A percentile compares a stretch with the other conserved stretches of the same genome.
Conservation (phyloP, 164 flowering plant genomes). For the Tetrastigma voinierianum region DNA sequence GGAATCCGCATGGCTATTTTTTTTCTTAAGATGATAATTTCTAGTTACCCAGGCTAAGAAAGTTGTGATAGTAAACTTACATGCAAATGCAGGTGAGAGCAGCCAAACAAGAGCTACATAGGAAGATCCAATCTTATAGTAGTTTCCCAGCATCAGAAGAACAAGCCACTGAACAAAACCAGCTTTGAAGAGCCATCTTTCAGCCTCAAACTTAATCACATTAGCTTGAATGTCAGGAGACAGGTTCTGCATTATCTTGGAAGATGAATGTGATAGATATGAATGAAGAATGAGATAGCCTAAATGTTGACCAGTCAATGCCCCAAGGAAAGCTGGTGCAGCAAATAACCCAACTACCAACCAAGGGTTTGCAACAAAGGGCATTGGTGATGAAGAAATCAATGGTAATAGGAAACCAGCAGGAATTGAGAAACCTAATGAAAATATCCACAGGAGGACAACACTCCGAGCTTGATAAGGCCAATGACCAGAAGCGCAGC, state of each 20-base stretch:
- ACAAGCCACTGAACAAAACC: constrained; percentile 90
- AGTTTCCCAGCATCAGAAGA: constrained; percentile 61
- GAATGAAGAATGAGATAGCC: constrained; percentile 64
- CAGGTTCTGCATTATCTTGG: constrained; percentile 29
- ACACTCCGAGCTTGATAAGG: constrained; percentile 63
- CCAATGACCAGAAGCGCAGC: constrained; percentile 51
- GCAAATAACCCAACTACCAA: constrained; percentile 72
- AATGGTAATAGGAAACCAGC: constrained; percentile 70
- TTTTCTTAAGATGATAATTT: not conserved
- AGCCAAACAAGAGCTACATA: constrained; percentile 92
- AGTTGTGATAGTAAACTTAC: constrained; percentile 43
- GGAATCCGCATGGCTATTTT: not conserved
- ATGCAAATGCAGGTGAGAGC: constrained; percentile 85
- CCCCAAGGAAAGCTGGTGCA: constrained; percentile 90
- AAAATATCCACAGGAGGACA: constrained; percentile 70
- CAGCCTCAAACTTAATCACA: constrained; percentile 69
- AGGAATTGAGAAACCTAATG: constrained; percentile 58
- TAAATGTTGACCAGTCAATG: constrained; percentile 84
- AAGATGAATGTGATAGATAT: constrained; percentile 37
- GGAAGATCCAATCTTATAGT: constrained; percentile 72
- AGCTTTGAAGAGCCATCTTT: constrained; percentile 92
- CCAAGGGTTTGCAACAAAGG: constrained; percentile 84
- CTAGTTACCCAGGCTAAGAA: not conserved
- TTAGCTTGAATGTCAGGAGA: constrained; percentile 41
- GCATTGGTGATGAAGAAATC: constrained; percentile 65